A percentile compares a stretch with the other conserved stretches of the same genome.
Evolutionary conservation across 1,284 basidiomycete genomes (phyloP).

Genomic region (Phellopilus nigrolimitatus): DNA sequence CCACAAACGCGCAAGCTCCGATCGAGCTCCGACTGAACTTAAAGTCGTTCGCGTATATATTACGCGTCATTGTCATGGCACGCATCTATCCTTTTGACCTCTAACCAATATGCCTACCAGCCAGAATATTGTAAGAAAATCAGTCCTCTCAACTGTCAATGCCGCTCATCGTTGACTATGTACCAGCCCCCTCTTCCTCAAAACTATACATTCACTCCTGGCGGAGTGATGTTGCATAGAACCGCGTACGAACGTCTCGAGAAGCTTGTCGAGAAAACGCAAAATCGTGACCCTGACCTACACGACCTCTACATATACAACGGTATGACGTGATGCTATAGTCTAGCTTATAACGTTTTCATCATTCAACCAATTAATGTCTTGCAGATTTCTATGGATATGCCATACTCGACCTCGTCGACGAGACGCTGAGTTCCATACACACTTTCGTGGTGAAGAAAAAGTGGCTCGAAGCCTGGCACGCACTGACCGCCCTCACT

Average conservation of each 20-base stretch:
- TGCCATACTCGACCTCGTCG: conserved; percentile 30
- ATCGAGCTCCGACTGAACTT: neutral
- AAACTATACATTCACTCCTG: conserved; percentile 32
- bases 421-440: conserved; percentile 29
- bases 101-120: neutral
- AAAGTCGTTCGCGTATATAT: neutral
- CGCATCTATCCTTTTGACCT: neutral
- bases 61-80: neutral
- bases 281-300: conserved; percentile 35
- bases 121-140: too few species aligned
- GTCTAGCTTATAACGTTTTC: neutral
- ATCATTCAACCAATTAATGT: too few species aligned
- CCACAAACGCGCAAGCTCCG: neutral
- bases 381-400: neutral
- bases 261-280: conserved; percentile 31
- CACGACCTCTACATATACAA: conserved; percentile 39
- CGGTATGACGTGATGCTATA: conserved; percentile 25
- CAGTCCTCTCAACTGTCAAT: neutral
- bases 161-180: neutral
- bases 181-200: conserved; percentile 10
- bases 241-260: conserved; percentile 28
- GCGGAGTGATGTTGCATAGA: conserved; percentile 30
- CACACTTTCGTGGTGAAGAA: conserved; percentile 33
- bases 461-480: conserved; percentile 33
- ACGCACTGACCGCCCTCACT: conserved; percentile 32